Evolutionary conservation across 257 asterid species (phyloP), one percentile per base, ranked within the genome.

Genomic region (Gentiana macrophylla): DNA sequence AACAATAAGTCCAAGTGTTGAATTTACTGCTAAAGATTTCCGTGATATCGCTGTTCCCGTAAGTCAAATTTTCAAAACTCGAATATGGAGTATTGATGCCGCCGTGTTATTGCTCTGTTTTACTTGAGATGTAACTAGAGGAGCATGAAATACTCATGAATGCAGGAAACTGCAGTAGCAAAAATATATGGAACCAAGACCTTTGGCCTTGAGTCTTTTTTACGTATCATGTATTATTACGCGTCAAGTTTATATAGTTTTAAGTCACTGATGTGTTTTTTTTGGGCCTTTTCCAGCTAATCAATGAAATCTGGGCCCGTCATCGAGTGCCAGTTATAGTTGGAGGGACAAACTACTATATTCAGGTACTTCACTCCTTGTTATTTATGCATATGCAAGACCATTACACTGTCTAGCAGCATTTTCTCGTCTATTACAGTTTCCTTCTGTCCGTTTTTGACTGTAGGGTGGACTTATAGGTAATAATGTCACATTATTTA

Each of bases 301-400:
- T 92, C 50, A 68, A 76, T 56, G 95, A 83, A 67, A 82, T 92
- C 64, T 75, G 77, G 70, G 83, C 95, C 54, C 85, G 94, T 66
- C 75, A 79, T 49, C 64, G 75, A 68, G 64, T 92, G 76, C 98
- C 98, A n/a, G 91, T 88, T 50, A 73, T 92, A 43, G 98, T 92
- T 50, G 98, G 98, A 5, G 98, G 98, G 73, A 83, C 98, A 67
- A 88, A 92, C 77, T 88, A 92, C 72, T 92, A 88, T 69, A 92
- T 88, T 68, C 98, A 88, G 94, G 97, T 91, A 64, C 72, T 68
- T 46, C 4, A 57, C 2, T 6, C 24, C 10, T 43, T 32, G 24
- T 43, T 10, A 15, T 13, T 33, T 7, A 32, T 43, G 2, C 8
- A 15, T 38, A 13, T 43, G 50, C 24, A 15, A 15, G 24, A 15